phyloP scores from a whole-genome alignment of 2,329 filamentous ascomycete genomes.

The Kalaharituber pfeilii region DNA sequence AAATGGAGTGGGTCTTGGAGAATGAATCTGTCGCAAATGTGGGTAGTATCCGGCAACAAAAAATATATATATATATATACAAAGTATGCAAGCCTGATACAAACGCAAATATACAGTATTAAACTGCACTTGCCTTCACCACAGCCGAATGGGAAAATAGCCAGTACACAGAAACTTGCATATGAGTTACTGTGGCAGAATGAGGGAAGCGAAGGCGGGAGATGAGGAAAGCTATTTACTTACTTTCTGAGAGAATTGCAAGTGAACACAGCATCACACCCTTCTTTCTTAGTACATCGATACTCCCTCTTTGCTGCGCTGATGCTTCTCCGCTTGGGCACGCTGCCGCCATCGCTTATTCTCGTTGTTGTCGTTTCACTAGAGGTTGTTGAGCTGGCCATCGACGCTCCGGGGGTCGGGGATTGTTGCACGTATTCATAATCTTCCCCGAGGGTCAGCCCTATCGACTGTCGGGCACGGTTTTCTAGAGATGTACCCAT shows the following conservation, averaged over 20 bases:
- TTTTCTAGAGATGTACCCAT: no score
- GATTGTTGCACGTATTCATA: background rate
- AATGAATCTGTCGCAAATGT: background rate
- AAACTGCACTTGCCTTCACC: slow-evolving; percentile 4
- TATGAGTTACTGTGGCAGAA: no score
- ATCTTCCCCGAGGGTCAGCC: background rate
- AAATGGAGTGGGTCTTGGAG: background rate
- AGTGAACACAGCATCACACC: slow-evolving; percentile 7
- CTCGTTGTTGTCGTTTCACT: background rate
- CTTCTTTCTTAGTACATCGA: slow-evolving; percentile 9
- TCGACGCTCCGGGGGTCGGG: background rate
- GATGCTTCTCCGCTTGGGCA: background rate
- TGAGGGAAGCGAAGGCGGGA: slow-evolving; percentile 11
- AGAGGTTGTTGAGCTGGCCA: background rate
- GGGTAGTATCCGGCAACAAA: slow-evolving; percentile 3
- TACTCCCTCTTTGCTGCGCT: slow-evolving; percentile 5
- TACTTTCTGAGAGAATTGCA: slow-evolving; percentile 12
- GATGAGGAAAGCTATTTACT: slow-evolving; percentile 9
- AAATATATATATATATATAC: background rate
- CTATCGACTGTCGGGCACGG: no score
- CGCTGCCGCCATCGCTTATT: background rate
- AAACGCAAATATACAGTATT: background rate
- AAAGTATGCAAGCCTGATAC: background rate
- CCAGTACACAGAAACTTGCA: background rate
- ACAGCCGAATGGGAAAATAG: background rate